Evolutionary conservation across 805 yeast genomes (phyloP).

Genomic region (Starmerella floris): DNA sequence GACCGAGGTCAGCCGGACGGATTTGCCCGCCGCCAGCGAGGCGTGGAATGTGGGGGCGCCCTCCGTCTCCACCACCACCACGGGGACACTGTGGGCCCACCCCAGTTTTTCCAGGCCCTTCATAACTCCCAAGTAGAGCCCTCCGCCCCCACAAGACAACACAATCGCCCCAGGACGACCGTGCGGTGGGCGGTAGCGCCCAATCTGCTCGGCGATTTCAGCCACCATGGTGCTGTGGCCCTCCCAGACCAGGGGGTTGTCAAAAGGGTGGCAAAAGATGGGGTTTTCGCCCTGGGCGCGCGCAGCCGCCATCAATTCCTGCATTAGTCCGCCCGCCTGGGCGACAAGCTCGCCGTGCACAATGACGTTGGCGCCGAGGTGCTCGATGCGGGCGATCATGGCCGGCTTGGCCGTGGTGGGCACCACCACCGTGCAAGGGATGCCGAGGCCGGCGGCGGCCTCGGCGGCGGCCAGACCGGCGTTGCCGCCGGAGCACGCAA

Average conservation of each 20-base stretch:
- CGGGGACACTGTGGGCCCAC: constrained; percentile 25
- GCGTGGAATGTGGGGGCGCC: constrained; percentile 30
- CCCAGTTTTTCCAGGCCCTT: constrained; percentile 56
- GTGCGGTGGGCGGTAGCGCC: constrained; percentile 26
- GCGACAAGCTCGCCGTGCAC: constrained; percentile 60
- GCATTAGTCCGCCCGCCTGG: constrained; percentile 62
- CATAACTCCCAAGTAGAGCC: constrained; percentile 77
- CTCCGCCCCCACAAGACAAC: constrained; percentile 95
- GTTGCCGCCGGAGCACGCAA: constrained; percentile 72
- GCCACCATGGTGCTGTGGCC: constrained; percentile 91
- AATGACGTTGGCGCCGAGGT: constrained; percentile 40
- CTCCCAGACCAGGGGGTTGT: constrained; percentile 84
- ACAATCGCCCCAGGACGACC: constrained; percentile 69
- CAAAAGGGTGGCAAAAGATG: constrained; percentile 85
- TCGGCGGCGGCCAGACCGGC: constrained; percentile 95
- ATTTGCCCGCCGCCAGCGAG: constrained; percentile 36
- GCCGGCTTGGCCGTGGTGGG: constrained; percentile 38
- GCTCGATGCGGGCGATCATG: constrained; percentile 35
- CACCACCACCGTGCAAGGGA: constrained; percentile 45
- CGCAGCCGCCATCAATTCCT: constrained; percentile 39
- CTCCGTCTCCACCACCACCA: constrained; percentile 43
- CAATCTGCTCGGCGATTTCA: constrained; percentile 71
- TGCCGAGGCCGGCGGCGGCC: constrained; percentile 57
- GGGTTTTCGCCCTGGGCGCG: constrained; percentile 59
- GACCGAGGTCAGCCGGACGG: constrained; percentile 33